Base-by-base conservation (phyloP, 495 filamentous ascomycete species). In the Aspergillus bridgeri region DNA sequence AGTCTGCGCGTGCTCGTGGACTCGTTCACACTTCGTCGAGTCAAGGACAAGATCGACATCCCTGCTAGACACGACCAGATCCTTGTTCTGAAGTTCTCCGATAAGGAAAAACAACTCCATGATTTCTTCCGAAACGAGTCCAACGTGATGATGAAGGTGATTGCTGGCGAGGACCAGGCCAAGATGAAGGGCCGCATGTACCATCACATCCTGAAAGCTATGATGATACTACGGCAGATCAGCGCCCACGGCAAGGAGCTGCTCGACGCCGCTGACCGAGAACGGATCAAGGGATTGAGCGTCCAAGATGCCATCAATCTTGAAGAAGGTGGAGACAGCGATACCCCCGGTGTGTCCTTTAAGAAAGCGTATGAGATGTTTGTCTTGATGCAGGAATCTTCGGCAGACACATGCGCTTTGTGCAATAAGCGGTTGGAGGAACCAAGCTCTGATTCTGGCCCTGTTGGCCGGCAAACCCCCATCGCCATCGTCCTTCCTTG, bases 201-300 rank as follows among this genome's bases (percentile, higher is more conserved):
- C 68, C 90, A 92, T 23, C 89, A 95, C 59, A 90, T 98, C 52
- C 73, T 98, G 42, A 90, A 89, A 57, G 88, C 90, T 8, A 96
- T 98, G 73, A 83, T 93, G 65, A 90, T 92, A 43, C 82, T 98
- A 8, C 90, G 94, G 5, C 82, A 92, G 47, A 86, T 97, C 27
- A 97, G 90, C 64, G 94, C 92, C 4, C 91, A 96, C 71, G 94
- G 94, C 6, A 87, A 85, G 64, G 94, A 97, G 56, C 81, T 98
- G 24, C 81, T 98, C 3, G 86, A 84, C 47, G 84, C 90, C 18
- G 85, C 92, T 48, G 92, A 96, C 64, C 79, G 94, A 18, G 84
- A 87, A 42, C 75, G 86, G 15, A 84, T 89, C 54, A 86, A 90
- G 63, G 94, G 94, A 9, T 74, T 92, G 65, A 91, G 85, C 47